Evolutionary conservation across 352 stramenopile genomes (phyloP), one percentile per base, ranked within the genome.

Genomic region (Phytophthora sp.): DNA sequence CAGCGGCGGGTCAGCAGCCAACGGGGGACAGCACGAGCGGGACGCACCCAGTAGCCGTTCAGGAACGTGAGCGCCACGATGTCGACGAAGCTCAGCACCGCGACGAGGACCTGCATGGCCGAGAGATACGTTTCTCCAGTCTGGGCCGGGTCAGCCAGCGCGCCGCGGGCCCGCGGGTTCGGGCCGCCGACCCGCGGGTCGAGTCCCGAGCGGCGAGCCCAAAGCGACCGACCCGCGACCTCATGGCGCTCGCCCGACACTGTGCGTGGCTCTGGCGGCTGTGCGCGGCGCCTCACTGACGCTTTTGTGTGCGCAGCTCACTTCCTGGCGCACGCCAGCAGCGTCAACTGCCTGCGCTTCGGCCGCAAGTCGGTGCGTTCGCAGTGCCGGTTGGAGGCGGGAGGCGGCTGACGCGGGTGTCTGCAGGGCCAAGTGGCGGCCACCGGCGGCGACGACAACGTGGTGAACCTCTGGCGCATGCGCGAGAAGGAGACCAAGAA

Each of bases 401-500:
- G 8, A n/a, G 9, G 5, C 13, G 12, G 12, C 1, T 32, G 4
- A 2, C 12, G 8, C 34, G 34, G n/a, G 11, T 11, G 34, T 10
- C 7, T 41, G 18, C 23, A 95, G 86, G 86, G 79, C 5, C 86
- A 95, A 91, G 79, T 93, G 12, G 81, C 79, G 0, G 86, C 82
- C 20, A 93, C 82, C 1, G 86, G 84, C 9, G 86, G 86, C 15
- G 84, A 95, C 32, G 86, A 95, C 56, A 86, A 86, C 51, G 74
- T 89, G 38, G 81, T 93, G 38, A 95, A 95, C 28, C 55, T 95
- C n/a, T 95, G 86, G 86, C 77, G 84, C 31, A 87, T 95, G 80
- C 82, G 84, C 30, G 86, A 95, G 57, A 88, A 85, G 50, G 82
- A 95, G 71, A 95, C 84, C 53, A 95, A 95, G 65, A 95, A 92